These are phyloP conservation scores for Arthrinium puccinioides DNA, from an alignment of 2,329 filamentous ascomycete genomes.

Conservation along the genomic window DNA sequence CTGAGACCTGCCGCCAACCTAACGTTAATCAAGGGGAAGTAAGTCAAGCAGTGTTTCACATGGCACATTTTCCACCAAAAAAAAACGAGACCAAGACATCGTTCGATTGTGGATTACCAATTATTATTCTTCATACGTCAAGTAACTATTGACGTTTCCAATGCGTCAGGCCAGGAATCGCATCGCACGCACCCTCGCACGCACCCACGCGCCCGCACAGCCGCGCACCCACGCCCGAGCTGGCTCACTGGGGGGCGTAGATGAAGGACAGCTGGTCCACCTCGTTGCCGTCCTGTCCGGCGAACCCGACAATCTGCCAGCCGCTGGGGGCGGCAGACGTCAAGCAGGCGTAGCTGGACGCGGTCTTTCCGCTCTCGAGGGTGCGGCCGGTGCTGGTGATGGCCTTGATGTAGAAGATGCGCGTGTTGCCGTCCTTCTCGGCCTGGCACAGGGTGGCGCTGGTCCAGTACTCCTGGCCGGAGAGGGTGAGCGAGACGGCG, in stretches of 20 bases:
- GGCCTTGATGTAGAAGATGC: slow-evolving; percentile 49
- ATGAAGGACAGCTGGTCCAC: slow-evolving; percentile 46
- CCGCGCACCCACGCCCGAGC: too few relatives aligned
- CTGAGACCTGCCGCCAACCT: too few relatives aligned
- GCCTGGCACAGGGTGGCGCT: slow-evolving; percentile 43
- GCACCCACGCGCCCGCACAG: too few relatives aligned
- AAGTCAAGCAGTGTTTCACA: too few relatives aligned
- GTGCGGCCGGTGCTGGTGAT: slow-evolving; percentile 41
- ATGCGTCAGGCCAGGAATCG: too few relatives aligned
- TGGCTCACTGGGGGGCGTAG: slow-evolving; percentile 36
- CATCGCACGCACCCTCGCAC: too few relatives aligned
- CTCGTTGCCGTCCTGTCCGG: slow-evolving; percentile 45
- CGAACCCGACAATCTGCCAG: slow-evolving; percentile 46
- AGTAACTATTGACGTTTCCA: too few relatives aligned
- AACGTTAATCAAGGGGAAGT: too few relatives aligned
- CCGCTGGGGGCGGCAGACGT: slow-evolving; percentile 37
- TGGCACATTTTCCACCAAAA: too few relatives aligned
- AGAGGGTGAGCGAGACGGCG: slow-evolving; percentile 33
- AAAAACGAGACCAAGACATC: too few relatives aligned
- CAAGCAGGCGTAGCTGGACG: slow-evolving; percentile 38
- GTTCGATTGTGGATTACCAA: too few relatives aligned
- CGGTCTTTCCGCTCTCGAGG: slow-evolving; percentile 35
- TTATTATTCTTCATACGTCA: too few relatives aligned
- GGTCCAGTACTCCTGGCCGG: slow-evolving; percentile 38
- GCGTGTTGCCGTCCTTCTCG: slow-evolving; percentile 34